Evolutionary conservation across 2,329 filamentous ascomycete species (phyloP).

Genomic region (Coniosporium tulheliwenetii): DNA sequence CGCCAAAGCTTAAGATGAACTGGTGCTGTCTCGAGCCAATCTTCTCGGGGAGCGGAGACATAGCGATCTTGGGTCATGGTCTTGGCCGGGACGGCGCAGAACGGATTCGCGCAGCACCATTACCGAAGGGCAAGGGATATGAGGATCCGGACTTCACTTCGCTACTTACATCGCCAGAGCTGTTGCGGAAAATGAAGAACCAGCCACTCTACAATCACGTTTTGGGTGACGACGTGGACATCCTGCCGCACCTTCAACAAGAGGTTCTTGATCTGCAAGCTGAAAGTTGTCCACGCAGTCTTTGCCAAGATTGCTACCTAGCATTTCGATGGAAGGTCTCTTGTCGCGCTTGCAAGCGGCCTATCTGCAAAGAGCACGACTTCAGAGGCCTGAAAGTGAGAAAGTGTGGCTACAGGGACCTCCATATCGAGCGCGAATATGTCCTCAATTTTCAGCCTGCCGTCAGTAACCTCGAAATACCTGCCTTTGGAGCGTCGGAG

Average conservation of each 20-base stretch:
- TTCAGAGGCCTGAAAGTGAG: slow-evolving; percentile 38
- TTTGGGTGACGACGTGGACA: slow-evolving; percentile 22
- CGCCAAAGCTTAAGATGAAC: slow-evolving; percentile 37
- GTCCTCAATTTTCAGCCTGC: slow-evolving; percentile 17
- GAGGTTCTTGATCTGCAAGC: slow-evolving; percentile 26
- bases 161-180: slow-evolving; percentile 30
- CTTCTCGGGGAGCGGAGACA: slow-evolving; percentile 43
- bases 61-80: slow-evolving; percentile 35
- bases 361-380: slow-evolving; percentile 44
- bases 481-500: slow-evolving; percentile 17
- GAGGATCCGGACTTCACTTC: slow-evolving; percentile 39
- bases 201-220: slow-evolving; percentile 24
- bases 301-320: slow-evolving; percentile 42
- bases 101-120: slow-evolving; percentile 38
- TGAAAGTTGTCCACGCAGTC: slow-evolving; percentile 35
- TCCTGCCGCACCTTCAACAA: slow-evolving; percentile 21
- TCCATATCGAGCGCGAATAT: slow-evolving; percentile 31
- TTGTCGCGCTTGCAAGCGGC: slow-evolving; percentile 39
- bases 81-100: slow-evolving; percentile 35
- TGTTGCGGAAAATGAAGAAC: slow-evolving; percentile 23
- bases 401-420: slow-evolving; percentile 41
- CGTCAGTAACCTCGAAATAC: slow-evolving; percentile 15
- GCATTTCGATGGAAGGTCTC: slow-evolving; percentile 44
- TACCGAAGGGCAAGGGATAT: slow-evolving; percentile 37
- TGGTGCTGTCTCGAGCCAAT: slow-evolving; percentile 46